Conservation (phyloP, 495 filamentous ascomycete genomes). For the Parachaetomium inaequale region DNA sequence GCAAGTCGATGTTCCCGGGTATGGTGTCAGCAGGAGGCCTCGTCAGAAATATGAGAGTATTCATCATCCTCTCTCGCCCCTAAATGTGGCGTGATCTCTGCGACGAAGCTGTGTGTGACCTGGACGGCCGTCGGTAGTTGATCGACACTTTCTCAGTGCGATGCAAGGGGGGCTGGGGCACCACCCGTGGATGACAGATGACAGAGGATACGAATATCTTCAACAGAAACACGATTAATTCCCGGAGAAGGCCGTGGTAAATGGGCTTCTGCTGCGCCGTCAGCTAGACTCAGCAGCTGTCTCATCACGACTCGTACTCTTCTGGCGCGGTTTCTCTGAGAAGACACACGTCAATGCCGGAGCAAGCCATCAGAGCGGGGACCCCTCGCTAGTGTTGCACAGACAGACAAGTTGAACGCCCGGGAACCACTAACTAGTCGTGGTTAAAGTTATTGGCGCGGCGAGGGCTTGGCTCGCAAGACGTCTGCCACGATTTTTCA, state of each 20-base stretch:
- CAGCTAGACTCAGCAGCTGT: background rate
- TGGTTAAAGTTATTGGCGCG: background rate
- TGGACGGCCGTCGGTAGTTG: constrained; percentile 4
- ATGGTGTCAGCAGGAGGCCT: too few relatives aligned
- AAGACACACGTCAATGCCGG: background rate
- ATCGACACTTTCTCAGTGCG: background rate
- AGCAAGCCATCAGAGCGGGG: background rate
- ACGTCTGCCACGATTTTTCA: background rate
- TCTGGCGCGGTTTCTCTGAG: background rate
- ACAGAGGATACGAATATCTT: too few relatives aligned
- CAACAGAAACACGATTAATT: background rate
- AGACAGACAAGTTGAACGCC: background rate
- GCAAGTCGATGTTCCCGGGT: too few relatives aligned
- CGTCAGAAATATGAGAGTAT: background rate
- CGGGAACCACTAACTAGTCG: background rate
- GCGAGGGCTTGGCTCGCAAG: background rate
- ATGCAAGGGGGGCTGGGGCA: background rate
- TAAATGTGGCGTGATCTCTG: background rate
- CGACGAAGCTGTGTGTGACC: background rate
- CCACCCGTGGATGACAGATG: too few relatives aligned
- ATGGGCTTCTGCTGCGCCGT: background rate
- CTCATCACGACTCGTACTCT: constrained; percentile 6
- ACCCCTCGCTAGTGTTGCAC: background rate
- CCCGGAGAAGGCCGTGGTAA: background rate
- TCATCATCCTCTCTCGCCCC: background rate